Conservation (phyloP, 1,139 yeast genomes). For the Saccharomycopsis crataegensis region DNA sequence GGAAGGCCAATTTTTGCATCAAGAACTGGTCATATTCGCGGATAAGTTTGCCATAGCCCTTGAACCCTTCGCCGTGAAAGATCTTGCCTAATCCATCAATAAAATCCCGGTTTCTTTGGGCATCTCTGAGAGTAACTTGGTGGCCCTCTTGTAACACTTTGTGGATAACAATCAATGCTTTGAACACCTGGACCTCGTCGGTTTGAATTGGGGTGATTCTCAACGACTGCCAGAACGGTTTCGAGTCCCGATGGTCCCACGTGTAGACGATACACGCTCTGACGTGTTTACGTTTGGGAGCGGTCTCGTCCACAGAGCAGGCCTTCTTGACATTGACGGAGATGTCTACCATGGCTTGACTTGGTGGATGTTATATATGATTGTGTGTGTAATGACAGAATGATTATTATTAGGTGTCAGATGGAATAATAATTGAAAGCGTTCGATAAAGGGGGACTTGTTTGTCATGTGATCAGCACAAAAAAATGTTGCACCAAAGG, state of each 20-base stretch:
- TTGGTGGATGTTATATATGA: background rate
- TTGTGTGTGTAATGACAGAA: no score
- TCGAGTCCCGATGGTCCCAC: slow-evolving; percentile 89
- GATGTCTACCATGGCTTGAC: slow-evolving; percentile 15
- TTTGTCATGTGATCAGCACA: no score
- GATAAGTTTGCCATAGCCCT: slow-evolving; percentile 67
- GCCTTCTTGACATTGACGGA: slow-evolving; percentile 51
- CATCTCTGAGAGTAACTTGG: slow-evolving; percentile 76
- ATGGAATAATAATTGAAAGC: no score
- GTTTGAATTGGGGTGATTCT: slow-evolving; percentile 74
- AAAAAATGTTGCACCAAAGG: no score
- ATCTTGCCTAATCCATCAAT: slow-evolving; percentile 43
- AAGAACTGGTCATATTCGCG: slow-evolving; percentile 69
- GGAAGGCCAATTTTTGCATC: slow-evolving; percentile 71
- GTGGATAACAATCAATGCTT: slow-evolving; percentile 81
- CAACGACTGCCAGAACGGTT: slow-evolving; percentile 81
- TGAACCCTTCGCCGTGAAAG: slow-evolving; percentile 29
- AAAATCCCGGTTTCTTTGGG: slow-evolving; percentile 65
- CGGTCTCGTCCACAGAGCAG: slow-evolving; percentile 76
- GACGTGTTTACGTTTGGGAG: slow-evolving; percentile 94
- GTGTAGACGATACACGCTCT: slow-evolving; percentile 90
- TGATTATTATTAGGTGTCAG: no score
- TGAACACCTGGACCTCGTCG: slow-evolving; percentile 79
- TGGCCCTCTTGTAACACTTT: slow-evolving; percentile 97
- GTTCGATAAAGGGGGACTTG: no score